Percentiles rank a stretch among this genome's conserved stretches.
These are phyloP conservation scores for Galium porrigens DNA, from an alignment of 305 asterid species.

Conservation along the genomic window DNA sequence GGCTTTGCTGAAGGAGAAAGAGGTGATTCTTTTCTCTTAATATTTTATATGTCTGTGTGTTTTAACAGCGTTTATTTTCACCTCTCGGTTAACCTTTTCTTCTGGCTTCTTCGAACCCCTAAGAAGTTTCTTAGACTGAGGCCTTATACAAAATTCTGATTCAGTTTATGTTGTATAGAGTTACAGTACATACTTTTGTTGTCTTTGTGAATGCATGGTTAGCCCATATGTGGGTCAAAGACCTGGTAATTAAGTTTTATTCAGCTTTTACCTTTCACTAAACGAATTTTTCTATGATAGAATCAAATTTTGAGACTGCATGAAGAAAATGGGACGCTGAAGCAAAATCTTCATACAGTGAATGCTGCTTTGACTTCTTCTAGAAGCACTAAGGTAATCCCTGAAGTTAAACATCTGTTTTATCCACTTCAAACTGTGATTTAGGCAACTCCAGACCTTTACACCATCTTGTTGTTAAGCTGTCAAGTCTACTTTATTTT, in stretches of 20 bases:
- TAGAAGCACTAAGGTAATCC: slow-evolving; percentile 48
- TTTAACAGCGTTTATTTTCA: background rate
- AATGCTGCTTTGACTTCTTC: slow-evolving; percentile 49
- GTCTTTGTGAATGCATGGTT: background rate
- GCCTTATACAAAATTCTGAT: background rate
- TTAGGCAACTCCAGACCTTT: background rate
- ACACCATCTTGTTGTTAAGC: background rate
- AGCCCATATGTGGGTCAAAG: background rate
- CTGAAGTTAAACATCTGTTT: background rate
- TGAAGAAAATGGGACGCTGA: slow-evolving; percentile 71
- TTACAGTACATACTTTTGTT: background rate
- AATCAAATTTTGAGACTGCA: slow-evolving; percentile 50
- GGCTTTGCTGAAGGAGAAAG: slow-evolving; percentile 77
- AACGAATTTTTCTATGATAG: slow-evolving; percentile 26
- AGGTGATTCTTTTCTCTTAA: slow-evolving; percentile 33
- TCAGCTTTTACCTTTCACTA: background rate
- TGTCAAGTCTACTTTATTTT: background rate
- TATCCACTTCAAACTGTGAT: background rate
- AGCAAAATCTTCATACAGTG: slow-evolving; percentile 46
- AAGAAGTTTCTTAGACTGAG: background rate
- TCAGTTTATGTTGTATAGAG: background rate
- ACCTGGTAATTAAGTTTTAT: background rate
- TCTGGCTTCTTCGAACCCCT: background rate
- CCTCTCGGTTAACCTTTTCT: background rate
- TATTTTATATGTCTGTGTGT: slow-evolving; percentile 4